Evolutionary conservation across 306 rosid species (phyloP), one percentile per base, ranked within the genome.

Genomic region (Prunus salicina): DNA sequence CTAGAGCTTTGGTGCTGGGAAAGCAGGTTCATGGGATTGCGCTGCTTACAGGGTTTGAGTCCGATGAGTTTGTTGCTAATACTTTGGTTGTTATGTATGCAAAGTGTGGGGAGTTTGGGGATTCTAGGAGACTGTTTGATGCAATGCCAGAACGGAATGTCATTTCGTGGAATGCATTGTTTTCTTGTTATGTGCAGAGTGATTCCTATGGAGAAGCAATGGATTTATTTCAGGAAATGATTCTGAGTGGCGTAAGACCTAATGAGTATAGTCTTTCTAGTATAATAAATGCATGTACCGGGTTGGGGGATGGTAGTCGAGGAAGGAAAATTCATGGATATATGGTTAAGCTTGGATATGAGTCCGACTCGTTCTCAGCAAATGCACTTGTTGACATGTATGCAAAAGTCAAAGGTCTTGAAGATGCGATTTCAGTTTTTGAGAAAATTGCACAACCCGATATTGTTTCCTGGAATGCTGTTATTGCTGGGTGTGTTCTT

Each of bases 381-480:
- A 91, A 94, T 89, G 94, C 96, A 1, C 94, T 91, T 47, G 93
- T 94, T 65, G 95, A 91, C 88, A 91, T 85, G 91, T 94, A 94
- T 82, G 88, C 98, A 32, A 90, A 94, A 77, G 89, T 76, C 45
- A 87, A 88, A 74, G 56, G 70, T 71, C 85, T 88, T 61, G 79
- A 81, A 41, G 88, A 85, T 34, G 93, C 95, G 11, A 64, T 89
- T 73, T 38, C 79, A 63, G 88, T 82, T 69, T 94, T 94, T 80
- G 71, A 75, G 70, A 89, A 86, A 78, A 91, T 91, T 64, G 60
- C 22, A 27, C 80, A 75, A 64, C 96, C 93, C 2, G 95, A 90
- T 84, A 87, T 89, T 66, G 89, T 94, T 75, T 90, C 96, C 60
- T 94, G 98, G 97, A 94, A 94, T 86, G 94, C 96, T 68, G 84